Conservation (phyloP, 73 alveolate species). For the Paramecium tetraurelia region DNA sequence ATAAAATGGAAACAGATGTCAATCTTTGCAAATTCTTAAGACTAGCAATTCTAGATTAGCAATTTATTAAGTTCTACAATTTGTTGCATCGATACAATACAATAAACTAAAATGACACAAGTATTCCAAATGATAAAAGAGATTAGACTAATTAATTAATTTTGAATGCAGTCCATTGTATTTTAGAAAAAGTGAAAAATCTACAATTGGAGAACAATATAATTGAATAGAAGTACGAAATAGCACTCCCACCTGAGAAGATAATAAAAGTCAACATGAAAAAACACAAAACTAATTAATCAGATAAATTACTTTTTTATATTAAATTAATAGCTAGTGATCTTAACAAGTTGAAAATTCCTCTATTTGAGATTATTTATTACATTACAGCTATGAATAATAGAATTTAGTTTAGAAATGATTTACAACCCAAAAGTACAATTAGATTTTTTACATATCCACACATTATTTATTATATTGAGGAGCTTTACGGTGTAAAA, state of each 20-base stretch:
- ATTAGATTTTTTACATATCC: background rate
- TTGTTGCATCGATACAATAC: background rate
- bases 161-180: background rate
- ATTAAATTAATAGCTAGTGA: background rate
- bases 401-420: background rate
- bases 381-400: background rate
- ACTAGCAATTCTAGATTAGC: background rate
- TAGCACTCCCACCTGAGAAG: background rate
- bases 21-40: background rate
- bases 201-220: background rate
- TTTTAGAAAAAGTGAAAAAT: background rate
- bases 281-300: background rate
- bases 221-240: background rate
- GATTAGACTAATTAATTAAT: background rate
- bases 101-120: background rate
- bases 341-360: background rate
- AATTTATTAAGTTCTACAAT: background rate
- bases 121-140: background rate
- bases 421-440: background rate
- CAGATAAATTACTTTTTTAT: background rate
- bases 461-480: background rate
- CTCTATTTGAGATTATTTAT: background rate
- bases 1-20: background rate
- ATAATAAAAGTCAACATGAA: background rate
- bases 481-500: background rate